A percentile compares a stretch with the other conserved stretches of the same genome.
Conservation (phyloP, 768 basidiomycete species). For the Infundibulicybe gibba region DNA sequence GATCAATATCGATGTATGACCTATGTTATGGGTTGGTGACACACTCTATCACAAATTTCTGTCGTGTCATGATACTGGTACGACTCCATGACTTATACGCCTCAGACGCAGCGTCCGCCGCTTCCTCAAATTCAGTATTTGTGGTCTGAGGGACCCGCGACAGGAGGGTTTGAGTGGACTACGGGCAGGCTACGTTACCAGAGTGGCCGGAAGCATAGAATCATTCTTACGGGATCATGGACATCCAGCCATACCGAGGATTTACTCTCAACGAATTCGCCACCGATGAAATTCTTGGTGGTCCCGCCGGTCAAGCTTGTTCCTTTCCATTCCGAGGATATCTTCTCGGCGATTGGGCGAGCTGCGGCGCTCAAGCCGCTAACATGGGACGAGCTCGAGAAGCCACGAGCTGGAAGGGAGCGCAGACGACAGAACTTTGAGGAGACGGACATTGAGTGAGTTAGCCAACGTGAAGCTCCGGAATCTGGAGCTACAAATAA, state of each 20-base stretch:
- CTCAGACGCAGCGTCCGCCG: slow-evolving; percentile 76
- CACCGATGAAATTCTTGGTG: slow-evolving; percentile 91
- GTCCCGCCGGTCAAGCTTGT: slow-evolving; percentile 81
- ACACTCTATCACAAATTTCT: slow-evolving; percentile 86
- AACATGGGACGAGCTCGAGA: slow-evolving; percentile 45
- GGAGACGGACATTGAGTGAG: slow-evolving; percentile 25
- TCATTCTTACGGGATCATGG: slow-evolving; percentile 72
- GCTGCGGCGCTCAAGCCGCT: slow-evolving; percentile 51
- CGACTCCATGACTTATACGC: slow-evolving; percentile 90
- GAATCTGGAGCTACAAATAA: not conserved
- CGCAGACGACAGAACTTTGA: slow-evolving; percentile 25
- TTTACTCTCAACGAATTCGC: slow-evolving; percentile 84
- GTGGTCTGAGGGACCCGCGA: slow-evolving; percentile 91
- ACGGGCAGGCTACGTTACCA: slow-evolving; percentile 1
- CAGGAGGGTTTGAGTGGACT: slow-evolving; percentile 91
- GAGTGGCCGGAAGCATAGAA: not conserved
- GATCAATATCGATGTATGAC: not conserved
- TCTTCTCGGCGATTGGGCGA: slow-evolving; percentile 58
- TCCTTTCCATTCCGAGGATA: slow-evolving; percentile 81
- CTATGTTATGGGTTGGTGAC: slow-evolving; percentile 19
- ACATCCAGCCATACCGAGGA: slow-evolving; percentile 81
- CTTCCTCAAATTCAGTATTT: slow-evolving; percentile 71
- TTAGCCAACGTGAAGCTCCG: not conserved
- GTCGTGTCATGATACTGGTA: slow-evolving; percentile 81
- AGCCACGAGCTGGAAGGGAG: slow-evolving; percentile 21